phyloP scores from a whole-genome alignment of 768 basidiomycete genomes.

The Russula dissimulans region DNA sequence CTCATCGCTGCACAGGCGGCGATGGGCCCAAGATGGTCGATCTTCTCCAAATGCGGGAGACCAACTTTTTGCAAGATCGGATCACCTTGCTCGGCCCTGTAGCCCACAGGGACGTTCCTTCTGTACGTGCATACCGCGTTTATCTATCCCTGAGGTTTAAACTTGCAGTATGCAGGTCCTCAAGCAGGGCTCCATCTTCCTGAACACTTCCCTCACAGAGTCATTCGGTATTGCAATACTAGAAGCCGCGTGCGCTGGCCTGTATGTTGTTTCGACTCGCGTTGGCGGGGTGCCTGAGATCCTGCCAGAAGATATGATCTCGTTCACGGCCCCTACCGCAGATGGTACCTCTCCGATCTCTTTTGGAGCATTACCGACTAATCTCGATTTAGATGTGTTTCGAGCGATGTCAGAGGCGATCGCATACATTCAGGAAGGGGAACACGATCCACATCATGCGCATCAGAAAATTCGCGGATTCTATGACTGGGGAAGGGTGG shows the following conservation, averaged over 20 bases:
- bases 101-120: conserved; percentile 70
- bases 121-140: conserved; percentile 27
- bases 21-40: conserved; percentile 95
- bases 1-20: conserved; percentile 49
- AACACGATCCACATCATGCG: conserved; percentile 65
- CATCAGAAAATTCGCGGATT: conserved; percentile 73
- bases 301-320: conserved; percentile 88
- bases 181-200: conserved; percentile 75
- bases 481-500: conserved; percentile 80
- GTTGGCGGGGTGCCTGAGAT: conserved; percentile 97
- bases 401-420: conserved; percentile 79
- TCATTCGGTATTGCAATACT: conserved; percentile 96
- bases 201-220: conserved; percentile 94
- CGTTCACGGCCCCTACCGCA: conserved; percentile 88
- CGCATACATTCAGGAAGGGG: conserved; percentile 49
- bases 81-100: conserved; percentile 86
- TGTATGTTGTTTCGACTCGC: conserved; percentile 88
- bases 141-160: background rate
- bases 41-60: conserved; percentile 91
- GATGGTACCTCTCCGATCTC: conserved; percentile 50
- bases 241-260: conserved; percentile 90
- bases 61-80: conserved; percentile 78
- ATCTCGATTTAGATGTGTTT: conserved; percentile 55
- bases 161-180: conserved; percentile 49
- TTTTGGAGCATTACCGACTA: background rate